Conservation (phyloP, 2,329 filamentous ascomycete species). For the Teratosphaeria pseudoeucalypti region DNA sequence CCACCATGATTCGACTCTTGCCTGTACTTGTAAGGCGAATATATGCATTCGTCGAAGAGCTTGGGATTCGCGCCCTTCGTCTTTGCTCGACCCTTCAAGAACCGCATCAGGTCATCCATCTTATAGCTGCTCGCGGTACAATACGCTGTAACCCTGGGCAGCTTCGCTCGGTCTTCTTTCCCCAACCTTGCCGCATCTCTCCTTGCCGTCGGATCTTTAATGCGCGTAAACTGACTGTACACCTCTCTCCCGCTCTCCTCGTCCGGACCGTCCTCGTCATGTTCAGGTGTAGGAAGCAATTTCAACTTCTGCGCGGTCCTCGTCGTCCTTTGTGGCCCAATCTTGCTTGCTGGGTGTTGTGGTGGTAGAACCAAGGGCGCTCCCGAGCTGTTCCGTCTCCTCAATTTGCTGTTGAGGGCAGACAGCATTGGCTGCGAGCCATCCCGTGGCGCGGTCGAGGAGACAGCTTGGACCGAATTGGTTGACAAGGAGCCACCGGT, state of each 20-base stretch:
- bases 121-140: conserved; percentile 89
- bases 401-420: conserved; percentile 75
- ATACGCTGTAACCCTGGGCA: conserved; percentile 91
- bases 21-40: conserved; percentile 79
- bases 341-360: conserved; percentile 41
- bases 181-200: conserved; percentile 85
- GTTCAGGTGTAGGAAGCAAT: conserved; percentile 81
- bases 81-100: conserved; percentile 74
- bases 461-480: conserved; percentile 16
- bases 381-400: conserved; percentile 75
- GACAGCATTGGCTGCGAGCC: conserved; percentile 55
- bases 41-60: conserved; percentile 94
- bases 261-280: conserved; percentile 64
- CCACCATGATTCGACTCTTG: conserved; percentile 24
- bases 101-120: conserved; percentile 80
- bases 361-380: conserved; percentile 39
- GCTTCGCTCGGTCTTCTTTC: conserved; percentile 77
- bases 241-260: conserved; percentile 92
- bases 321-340: conserved; percentile 87
- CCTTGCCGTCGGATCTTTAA: conserved; percentile 89
- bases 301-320: conserved; percentile 96
- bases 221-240: conserved; percentile 93
- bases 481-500: conserved; percentile 18
- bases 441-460: conserved; percentile 27
- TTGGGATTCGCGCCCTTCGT: conserved; percentile 75